These are phyloP conservation scores for Sugiyamaella marilandica DNA, from an alignment of 805 yeast genomes.

Conservation along the genomic window DNA sequence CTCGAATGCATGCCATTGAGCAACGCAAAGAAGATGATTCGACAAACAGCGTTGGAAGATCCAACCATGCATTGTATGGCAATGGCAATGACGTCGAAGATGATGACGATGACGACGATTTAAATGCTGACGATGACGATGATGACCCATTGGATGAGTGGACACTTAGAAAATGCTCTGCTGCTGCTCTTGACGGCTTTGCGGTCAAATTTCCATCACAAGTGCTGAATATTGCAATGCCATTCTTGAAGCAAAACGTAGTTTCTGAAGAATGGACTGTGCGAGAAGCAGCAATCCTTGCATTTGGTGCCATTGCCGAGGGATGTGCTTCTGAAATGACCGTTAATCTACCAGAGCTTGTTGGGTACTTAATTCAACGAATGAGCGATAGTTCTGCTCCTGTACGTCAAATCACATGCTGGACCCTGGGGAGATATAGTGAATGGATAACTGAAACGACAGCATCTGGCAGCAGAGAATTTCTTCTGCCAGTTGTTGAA, in stretches of 20 bases:
- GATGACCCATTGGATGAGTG: slow-evolving; percentile 69
- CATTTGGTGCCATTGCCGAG: slow-evolving; percentile 91
- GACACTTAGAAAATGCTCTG: slow-evolving; percentile 91
- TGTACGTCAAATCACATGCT: slow-evolving; percentile 89
- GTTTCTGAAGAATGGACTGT: slow-evolving; percentile 76
- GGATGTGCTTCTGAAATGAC: slow-evolving; percentile 73
- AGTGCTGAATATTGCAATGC: slow-evolving; percentile 64
- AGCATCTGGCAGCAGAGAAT: slow-evolving; percentile 38
- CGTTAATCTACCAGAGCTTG: slow-evolving; percentile 69
- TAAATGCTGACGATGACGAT: slow-evolving; percentile 69
- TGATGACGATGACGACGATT: slow-evolving; percentile 55
- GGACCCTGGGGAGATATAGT: slow-evolving; percentile 88
- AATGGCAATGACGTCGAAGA: slow-evolving; percentile 35
- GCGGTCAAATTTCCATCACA: slow-evolving; percentile 63
- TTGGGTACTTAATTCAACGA: slow-evolving; percentile 81
- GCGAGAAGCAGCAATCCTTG: slow-evolving; percentile 88
- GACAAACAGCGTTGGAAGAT: not conserved
- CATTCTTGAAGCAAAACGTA: slow-evolving; percentile 67
- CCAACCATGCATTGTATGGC: slow-evolving; percentile 15
- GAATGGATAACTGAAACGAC: slow-evolving; percentile 62
- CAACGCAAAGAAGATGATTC: slow-evolving; percentile 17
- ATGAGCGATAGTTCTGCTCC: slow-evolving; percentile 71
- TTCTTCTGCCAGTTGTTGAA: slow-evolving; percentile 72
- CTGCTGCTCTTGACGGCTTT: slow-evolving; percentile 83
- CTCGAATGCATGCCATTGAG: slow-evolving; percentile 41